Evolutionary conservation across 805 yeast species (phyloP).

Genomic region (Nakazawaea pomicola): DNA sequence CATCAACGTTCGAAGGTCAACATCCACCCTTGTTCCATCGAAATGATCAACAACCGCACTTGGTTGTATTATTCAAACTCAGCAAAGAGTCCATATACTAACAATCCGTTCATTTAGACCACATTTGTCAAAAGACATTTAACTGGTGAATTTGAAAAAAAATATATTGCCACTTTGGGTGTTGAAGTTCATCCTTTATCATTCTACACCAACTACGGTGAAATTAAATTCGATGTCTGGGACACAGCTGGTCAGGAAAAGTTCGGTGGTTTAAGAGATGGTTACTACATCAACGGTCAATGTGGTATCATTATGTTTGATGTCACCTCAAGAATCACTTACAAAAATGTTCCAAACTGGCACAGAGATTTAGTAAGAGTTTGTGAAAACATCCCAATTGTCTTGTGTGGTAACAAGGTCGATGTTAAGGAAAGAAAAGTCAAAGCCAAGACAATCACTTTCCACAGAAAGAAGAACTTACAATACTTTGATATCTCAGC

Average conservation of each 20-base stretch:
- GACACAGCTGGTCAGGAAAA: conserved; percentile 99
- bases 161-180: conserved; percentile 98
- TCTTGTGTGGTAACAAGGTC: conserved; percentile 98
- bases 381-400: conserved; percentile 99
- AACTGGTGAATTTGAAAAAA: conserved; percentile 99
- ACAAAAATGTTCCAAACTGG: conserved; percentile 99
- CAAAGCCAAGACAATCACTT: conserved; percentile 98
- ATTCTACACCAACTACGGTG: conserved; percentile 97
- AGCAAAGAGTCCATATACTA: too few relatives aligned
- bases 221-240: conserved; percentile 99
- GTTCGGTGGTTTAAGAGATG: conserved; percentile 99
- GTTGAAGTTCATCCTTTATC: conserved; percentile 99
- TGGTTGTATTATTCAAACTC: too few relatives aligned
- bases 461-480: conserved; percentile 99
- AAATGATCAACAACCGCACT: neutral
- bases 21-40: too few relatives aligned
- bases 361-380: conserved; percentile 99
- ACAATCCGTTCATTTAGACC: conserved; percentile 49
- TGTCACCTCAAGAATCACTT: conserved; percentile 98
- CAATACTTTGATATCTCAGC: conserved; percentile 99
- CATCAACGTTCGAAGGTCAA: too few relatives aligned
- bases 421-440: conserved; percentile 99
- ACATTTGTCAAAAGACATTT: conserved; percentile 99
- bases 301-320: conserved; percentile 99
- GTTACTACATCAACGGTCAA: conserved; percentile 98